Evolutionary conservation across 108 stramenopile genomes (phyloP), one percentile per base, ranked within the genome.

Genomic region (Fragilaria crotonensis): DNA sequence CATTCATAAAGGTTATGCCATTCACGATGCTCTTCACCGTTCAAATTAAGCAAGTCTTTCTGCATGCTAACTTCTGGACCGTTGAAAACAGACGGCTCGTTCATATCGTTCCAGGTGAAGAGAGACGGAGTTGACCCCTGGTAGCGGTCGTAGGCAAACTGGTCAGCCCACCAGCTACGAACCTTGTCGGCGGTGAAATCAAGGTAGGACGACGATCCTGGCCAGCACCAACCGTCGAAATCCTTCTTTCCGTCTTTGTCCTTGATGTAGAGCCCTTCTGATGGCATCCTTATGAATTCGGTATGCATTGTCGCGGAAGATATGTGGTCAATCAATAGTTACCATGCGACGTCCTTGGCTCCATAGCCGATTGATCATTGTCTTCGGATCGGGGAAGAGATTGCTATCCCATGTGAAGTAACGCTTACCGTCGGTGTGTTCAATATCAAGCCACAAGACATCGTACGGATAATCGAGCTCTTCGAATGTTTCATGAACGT

Each of bases 211-310:
- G 94, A 95, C 22, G 79, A 77, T 3, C 99, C 99, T 30, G 99
- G 97, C 99, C 99, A 99, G 78, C 99, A 99, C 97, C 97, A 99
- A n/a, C 99, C 99, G 66, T 99, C 96, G 60, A 79, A 98, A 57
- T 98, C 97, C 54, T 89, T 92, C 9, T 52, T 56, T 21, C 96
- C 95, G 67, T 78, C 69, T 48, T 80, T 88, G 54, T 97, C 93
- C 72, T 97, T 96, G 60, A 98, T 77, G 79, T 99, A 99, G 30
- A 95, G 64, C 0, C 95, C 95, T 52, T 83, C 84, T 1, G 76
- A 48, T 90, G 4, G 97, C 97, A 76, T 98, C 95, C 57, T 88
- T 93, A 65, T 98, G 97, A 44, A 99, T 82, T 54, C 86, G 78
- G 68, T 96, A 99, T 54, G 80, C 63, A 31, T 71, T 45, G 70